Base-by-base conservation (phyloP, 345 rosid genomes). In the Odontarrhena argentea region DNA sequence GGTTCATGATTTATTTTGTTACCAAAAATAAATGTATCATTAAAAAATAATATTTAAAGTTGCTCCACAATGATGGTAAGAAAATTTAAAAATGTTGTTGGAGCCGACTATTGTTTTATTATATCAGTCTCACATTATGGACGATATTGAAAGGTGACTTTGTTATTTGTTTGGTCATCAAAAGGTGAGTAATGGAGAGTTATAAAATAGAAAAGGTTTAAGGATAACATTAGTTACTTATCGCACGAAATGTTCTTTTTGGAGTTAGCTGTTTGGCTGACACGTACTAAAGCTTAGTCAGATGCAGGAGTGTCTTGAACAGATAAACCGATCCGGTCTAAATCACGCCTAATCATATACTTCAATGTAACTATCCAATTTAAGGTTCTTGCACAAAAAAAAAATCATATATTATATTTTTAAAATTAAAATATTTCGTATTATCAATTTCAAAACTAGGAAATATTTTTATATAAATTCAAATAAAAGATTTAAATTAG, bases 1-100 rank as follows among this genome's bases (percentile, higher is more conserved):
- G 42, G 12, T 38, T 8, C 3, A 38, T 38, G 11, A 38, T 8
- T 38, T 38, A 32, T 38, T 36, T 38, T 38, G 42, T 8, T 9
- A 32, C 36, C 7, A 5, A 32, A 32, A 32, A 32, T 10, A 38
- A 38, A 38, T 8, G 42, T 38, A 9, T 38, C 22, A 38, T 9
- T 38, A 8, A 8, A 11, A 38, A 38, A 1, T 6, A 32, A 32
- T 6, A 18, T 26, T 36, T 11, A 2, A 28, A 60, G 6, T 53
- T 44, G 35, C 44, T 55, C 52, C 36, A 32, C 45, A 18, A 55
- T 55, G 63, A 66, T 22, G 46, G 45, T 25, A 55, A 44, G 36
- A 18, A 44, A 18, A 14, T 41, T 0, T 32, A 44, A 44, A 18
- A 12, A 11, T n/a, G 8, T 37, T 54, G 9, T 8, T 11, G 18